Evolutionary conservation across 257 asterid species (phyloP), one percentile per base, ranked within the genome.

Genomic region (Capsicum baccatum): DNA sequence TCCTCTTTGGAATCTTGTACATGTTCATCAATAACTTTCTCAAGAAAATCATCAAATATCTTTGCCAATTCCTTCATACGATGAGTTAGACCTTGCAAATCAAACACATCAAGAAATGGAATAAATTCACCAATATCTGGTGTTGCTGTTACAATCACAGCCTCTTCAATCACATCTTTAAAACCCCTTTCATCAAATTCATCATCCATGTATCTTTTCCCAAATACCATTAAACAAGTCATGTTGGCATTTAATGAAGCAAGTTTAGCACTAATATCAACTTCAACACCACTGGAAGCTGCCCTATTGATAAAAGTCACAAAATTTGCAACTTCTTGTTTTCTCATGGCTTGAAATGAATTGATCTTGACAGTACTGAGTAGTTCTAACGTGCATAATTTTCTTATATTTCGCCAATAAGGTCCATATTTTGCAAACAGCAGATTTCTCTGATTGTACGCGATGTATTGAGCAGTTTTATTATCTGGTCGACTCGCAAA

Each of bases 401-500:
- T 87, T 1, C 89, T 73, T 79, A 84, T 84, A 12, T 58, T 84
- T 12, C 85, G 76, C 89, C 89, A 87, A 17, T 84, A 79, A 6
- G 84, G 64, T 15, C 89, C 84, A 17, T 87, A 84, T 1, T 63
- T 73, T n/a, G n/a, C 64, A 6, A 87, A 81, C 37, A 39, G 50
- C 50, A 87, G 0, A 83, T 60, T 50, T 84, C 83, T 82, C 78
- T 26, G 85, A 13, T 81, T 56, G 9, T 87, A 76, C 21, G 79
- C 48, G 2, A 87, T 8, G 42, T 71, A 35, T 74, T 84, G 73
- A 19, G 83, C 64, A 3, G 63, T 79, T 39, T 48, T 83, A 15
- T 73, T 33, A 64, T 84, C 35, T 63, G 89, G 89, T 60, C 87
- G 78, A 42, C 58, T 82, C 8, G 89, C 86, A 71, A 87, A 87